Evolutionary conservation across 2,329 filamentous ascomycete species (phyloP).

Genomic region (Exophiala bonariae): DNA sequence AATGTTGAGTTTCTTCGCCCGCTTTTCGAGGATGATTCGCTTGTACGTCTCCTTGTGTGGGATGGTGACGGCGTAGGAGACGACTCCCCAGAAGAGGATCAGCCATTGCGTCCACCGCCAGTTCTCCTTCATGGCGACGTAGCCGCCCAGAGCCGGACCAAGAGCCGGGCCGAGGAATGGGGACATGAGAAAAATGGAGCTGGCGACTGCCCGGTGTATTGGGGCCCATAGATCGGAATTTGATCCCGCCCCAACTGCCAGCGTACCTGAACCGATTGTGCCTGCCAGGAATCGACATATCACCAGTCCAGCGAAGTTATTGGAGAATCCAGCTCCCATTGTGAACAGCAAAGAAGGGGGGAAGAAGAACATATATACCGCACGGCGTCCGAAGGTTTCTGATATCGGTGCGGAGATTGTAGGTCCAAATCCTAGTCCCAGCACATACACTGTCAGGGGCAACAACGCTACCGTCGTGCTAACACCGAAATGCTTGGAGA

Average conservation of each 20-base stretch:
- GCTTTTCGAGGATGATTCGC: conserved; percentile 64
- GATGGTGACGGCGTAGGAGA: conserved; percentile 62
- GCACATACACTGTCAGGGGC: conserved; percentile 68
- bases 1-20: conserved; percentile 54
- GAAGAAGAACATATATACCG: conserved; percentile 69
- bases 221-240: conserved; percentile 59
- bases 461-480: conserved; percentile 45
- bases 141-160: conserved; percentile 69
- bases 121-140: conserved; percentile 61
- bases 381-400: conserved; percentile 67
- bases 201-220: conserved; percentile 58
- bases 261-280: conserved; percentile 66
- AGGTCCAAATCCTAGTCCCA: conserved; percentile 71
- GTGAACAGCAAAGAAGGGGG: conserved; percentile 60
- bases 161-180: conserved; percentile 68
- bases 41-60: conserved; percentile 65
- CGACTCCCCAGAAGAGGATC: conserved; percentile 63
- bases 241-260: conserved; percentile 69
- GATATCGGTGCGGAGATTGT: conserved; percentile 72
- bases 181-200: conserved; percentile 56
- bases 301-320: conserved; percentile 68
- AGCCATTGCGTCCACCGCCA: conserved; percentile 76
- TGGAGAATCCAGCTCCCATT: conserved; percentile 45
- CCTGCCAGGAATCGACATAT: conserved; percentile 77
- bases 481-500: conserved; percentile 46